These are phyloP conservation scores for Allium sativum DNA, from an alignment of 106 monocot genomes.

Conservation along the genomic window DNA sequence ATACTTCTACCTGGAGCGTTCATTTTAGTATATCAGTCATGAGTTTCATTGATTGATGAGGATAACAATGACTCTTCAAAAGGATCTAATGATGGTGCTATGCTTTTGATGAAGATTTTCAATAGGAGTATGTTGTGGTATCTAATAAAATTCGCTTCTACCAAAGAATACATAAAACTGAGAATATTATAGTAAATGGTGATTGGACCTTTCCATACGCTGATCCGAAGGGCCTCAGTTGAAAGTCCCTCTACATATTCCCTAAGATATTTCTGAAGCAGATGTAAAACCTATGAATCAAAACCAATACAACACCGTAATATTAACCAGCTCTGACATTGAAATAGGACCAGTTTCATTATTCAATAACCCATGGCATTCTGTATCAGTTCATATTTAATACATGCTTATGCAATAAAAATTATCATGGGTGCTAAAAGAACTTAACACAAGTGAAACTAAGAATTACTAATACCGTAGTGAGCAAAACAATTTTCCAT, in stretches of 20 bases:
- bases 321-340: neutral
- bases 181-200: too few relatives aligned
- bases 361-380: neutral
- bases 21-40: too few relatives aligned
- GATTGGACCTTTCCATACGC: conserved; percentile 89
- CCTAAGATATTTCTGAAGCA: conserved; percentile 84
- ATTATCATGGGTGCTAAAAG: neutral
- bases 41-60: too few relatives aligned
- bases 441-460: neutral
- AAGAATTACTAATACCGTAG: neutral
- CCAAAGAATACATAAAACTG: too few relatives aligned
- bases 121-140: too few relatives aligned
- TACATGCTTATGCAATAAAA: neutral
- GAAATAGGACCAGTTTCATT: neutral
- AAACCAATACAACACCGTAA: neutral
- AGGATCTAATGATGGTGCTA: too few relatives aligned
- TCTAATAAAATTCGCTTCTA: too few relatives aligned
- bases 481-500: neutral
- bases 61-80: too few relatives aligned
- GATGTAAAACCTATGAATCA: conserved; percentile 57
- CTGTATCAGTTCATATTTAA: neutral
- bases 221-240: conserved; percentile 82
- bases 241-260: conserved; percentile 98
- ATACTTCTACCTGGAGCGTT: too few relatives aligned
- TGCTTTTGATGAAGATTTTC: too few relatives aligned